phyloP scores from a whole-genome alignment of 495 filamentous ascomycete genomes.

The Aspergillus nidulans region DNA sequence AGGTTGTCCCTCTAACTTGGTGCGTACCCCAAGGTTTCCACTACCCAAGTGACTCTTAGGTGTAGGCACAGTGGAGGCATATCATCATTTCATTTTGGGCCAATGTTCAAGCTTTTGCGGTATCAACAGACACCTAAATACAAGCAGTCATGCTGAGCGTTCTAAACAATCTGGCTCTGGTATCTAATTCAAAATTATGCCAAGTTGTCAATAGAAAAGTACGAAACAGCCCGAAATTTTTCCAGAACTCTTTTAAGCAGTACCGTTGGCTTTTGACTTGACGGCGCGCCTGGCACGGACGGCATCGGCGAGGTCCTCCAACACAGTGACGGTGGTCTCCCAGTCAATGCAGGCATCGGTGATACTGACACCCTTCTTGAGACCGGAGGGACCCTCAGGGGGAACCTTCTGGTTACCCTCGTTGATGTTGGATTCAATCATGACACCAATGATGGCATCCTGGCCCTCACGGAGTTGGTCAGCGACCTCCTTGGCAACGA shows the following conservation, averaged over 20 bases:
- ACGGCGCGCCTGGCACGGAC: constrained; percentile 64
- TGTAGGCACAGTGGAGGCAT: not conserved
- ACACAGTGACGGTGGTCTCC: constrained; percentile 77
- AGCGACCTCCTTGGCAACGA: constrained; percentile 76
- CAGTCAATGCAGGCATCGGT: constrained; percentile 97
- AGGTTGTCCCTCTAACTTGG: too few relatives aligned
- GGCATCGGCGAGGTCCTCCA: constrained; percentile 84
- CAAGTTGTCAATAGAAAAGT: constrained; percentile 5
- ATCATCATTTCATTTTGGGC: constrained; percentile 1
- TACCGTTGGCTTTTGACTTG: constrained; percentile 28
- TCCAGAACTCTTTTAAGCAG: constrained; percentile 18
- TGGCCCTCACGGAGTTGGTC: constrained; percentile 86
- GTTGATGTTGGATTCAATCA: constrained; percentile 98
- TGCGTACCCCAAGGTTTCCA: not conserved
- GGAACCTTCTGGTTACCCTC: constrained; percentile 96
- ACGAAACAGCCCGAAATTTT: constrained; percentile 10
- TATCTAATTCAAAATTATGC: constrained; percentile 20
- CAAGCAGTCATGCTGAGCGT: not conserved
- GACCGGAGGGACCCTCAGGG: constrained; percentile 65
- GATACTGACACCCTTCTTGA: constrained; percentile 93
- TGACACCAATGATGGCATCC: constrained; percentile 85
- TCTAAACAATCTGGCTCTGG: constrained; percentile 19
- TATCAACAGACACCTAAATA: not conserved
- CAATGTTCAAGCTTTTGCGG: not conserved
- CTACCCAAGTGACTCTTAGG: too few relatives aligned